Percentiles rank a stretch among this genome's conserved stretches.
Conservation (phyloP, 805 yeast genomes). For the Komagataella mondaviorum region DNA sequence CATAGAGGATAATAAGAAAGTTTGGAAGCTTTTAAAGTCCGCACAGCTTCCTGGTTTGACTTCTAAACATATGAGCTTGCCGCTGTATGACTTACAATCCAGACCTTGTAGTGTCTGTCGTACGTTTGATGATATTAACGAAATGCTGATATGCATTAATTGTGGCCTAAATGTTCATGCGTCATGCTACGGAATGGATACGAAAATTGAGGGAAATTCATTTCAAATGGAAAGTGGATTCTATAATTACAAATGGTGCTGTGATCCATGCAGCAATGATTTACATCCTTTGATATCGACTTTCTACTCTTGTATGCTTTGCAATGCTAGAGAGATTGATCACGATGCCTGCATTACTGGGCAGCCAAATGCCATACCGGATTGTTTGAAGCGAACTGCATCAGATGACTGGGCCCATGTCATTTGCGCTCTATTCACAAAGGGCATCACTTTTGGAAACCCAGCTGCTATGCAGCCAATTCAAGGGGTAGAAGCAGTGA, state of each 20-base stretch:
- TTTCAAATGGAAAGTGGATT: constrained; percentile 3
- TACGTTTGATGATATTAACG: constrained; percentile 19
- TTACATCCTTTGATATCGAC: constrained; percentile 44
- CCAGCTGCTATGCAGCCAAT: constrained; percentile 31
- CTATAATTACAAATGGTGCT: constrained; percentile 44
- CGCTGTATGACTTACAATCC: constrained; percentile 11
- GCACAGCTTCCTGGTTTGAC: not conserved
- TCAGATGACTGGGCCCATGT: constrained; percentile 72
- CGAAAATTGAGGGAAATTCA: constrained; percentile 6
- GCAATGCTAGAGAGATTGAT: constrained; percentile 39
- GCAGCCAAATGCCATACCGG: constrained; percentile 29
- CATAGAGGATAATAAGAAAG: not conserved
- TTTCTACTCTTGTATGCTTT: constrained; percentile 51
- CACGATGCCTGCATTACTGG: constrained; percentile 31
- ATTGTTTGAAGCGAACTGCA: constrained; percentile 54
- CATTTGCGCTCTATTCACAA: constrained; percentile 48
- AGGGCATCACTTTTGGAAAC: constrained; percentile 30
- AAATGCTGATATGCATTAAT: constrained; percentile 38
- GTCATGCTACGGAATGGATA: constrained; percentile 47
- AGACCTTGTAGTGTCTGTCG: constrained; percentile 49
- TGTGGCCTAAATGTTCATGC: constrained; percentile 67
- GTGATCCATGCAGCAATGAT: constrained; percentile 70
- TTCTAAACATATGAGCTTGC: not conserved
- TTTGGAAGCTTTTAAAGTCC: not conserved
- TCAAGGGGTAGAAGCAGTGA: constrained; percentile 19